Evolutionary conservation across 306 rosid species (phyloP).

Genomic region (Psophocarpus tetragonolobus): DNA sequence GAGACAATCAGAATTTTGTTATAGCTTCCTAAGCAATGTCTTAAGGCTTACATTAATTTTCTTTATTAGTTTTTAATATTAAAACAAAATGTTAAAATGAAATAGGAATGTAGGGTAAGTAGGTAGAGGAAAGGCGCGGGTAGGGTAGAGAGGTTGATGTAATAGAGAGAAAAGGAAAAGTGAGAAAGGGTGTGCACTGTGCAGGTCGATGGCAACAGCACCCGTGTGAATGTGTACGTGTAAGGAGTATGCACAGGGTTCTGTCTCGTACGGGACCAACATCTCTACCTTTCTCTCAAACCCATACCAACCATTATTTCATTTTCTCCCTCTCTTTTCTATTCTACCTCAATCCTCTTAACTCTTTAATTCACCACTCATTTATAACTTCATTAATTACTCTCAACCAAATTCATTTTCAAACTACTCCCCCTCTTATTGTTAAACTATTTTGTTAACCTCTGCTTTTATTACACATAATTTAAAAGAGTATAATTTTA

Average conservation of each 20-base stretch:
- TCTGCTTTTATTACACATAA: no score
- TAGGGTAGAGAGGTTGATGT: no score
- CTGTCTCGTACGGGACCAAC: constrained; percentile 64
- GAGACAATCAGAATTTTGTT: no score
- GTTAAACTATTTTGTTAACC: no score
- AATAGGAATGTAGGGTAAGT: neutral
- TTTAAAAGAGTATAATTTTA: no score
- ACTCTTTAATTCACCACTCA: constrained; percentile 31
- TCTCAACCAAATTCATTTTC: neutral
- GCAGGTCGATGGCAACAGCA: constrained; percentile 21
- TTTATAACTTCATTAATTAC: neutral
- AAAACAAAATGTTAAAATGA: no score
- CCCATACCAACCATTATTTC: constrained; percentile 47
- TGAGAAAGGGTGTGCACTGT: neutral
- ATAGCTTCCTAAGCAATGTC: no score
- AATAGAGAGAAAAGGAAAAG: neutral
- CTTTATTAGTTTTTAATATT: no score
- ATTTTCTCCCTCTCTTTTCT: neutral
- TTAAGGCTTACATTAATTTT: no score
- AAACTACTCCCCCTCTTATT: no score
- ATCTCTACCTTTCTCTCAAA: constrained; percentile 36
- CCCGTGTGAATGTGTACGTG: constrained; percentile 52
- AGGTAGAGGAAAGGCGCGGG: neutral
- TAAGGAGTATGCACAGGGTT: constrained; percentile 26
- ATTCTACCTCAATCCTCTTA: neutral